These are phyloP conservation scores for Raphanus hybrid DNA, from an alignment of 441 rosid species.

Conservation along the genomic window DNA sequence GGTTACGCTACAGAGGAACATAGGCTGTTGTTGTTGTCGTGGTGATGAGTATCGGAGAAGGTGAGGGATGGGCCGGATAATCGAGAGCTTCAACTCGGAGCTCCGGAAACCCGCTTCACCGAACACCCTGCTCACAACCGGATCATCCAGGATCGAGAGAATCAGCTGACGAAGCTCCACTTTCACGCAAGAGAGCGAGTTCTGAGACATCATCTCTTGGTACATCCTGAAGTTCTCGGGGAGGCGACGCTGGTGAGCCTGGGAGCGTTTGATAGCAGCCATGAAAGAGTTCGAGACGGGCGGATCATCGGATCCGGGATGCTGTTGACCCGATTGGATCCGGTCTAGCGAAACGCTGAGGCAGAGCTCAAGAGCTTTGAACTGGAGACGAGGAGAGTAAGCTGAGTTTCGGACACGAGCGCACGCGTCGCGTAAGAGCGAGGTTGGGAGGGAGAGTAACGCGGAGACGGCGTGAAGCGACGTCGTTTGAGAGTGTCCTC, in stretches of 20 bases:
- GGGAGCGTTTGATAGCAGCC: constrained; percentile 93
- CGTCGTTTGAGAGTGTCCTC: constrained; percentile 84
- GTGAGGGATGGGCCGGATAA: constrained; percentile 73
- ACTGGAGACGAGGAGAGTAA: constrained; percentile 79
- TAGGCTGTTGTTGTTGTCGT: constrained; percentile 49
- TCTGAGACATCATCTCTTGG: constrained; percentile 56
- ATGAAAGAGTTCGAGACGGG: constrained; percentile 83
- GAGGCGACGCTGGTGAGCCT: constrained; percentile 83
- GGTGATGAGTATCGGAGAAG: constrained; percentile 58
- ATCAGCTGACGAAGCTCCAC: constrained; percentile 83
- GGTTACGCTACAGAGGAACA: constrained; percentile 57
- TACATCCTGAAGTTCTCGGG: constrained; percentile 84
- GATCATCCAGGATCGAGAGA: constrained; percentile 86
- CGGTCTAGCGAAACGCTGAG: constrained; percentile 84
- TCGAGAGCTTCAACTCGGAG: constrained; percentile 79
- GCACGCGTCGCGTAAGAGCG: constrained; percentile 80
- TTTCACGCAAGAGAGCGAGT: constrained; percentile 57
- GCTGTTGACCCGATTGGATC: constrained; percentile 71
- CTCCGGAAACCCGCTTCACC: constrained; percentile 91
- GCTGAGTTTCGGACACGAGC: constrained; percentile 72
- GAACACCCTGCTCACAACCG: constrained; percentile 89
- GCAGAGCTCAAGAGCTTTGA: constrained; percentile 87
- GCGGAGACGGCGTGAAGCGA: constrained; percentile 91
- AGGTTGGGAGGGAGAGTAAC: constrained; percentile 75
- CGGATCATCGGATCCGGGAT: constrained; percentile 55